Percentiles rank a stretch among this genome's conserved stretches.
phyloP scores from a whole-genome alignment of 495 filamentous ascomycete species.

The Xylaria venustula region DNA sequence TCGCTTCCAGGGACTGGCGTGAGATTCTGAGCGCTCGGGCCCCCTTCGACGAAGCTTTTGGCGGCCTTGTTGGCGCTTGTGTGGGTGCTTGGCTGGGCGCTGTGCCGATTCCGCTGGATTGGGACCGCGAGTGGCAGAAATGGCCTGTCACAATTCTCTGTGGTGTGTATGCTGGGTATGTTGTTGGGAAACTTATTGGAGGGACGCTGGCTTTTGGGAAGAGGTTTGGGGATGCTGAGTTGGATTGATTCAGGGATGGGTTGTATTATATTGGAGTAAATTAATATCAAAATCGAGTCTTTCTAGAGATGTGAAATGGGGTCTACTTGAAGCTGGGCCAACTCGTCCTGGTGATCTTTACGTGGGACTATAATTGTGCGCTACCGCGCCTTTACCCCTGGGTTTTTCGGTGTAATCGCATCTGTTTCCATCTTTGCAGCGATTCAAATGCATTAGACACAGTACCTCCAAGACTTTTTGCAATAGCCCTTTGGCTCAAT shows the following conservation, averaged over 20 bases:
- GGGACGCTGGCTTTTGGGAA: conserved; percentile 40
- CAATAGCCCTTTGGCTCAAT: too few relatives aligned
- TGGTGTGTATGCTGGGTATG: conserved; percentile 42
- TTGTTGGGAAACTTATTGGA: conserved; percentile 35
- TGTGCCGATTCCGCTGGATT: conserved; percentile 93
- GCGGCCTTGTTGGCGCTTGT: conserved; percentile 62
- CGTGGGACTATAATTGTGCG: too few relatives aligned
- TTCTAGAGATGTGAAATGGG: background rate
- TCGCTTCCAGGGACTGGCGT: conserved; percentile 69
- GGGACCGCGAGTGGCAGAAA: conserved; percentile 94
- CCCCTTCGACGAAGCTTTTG: conserved; percentile 67
- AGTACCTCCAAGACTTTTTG: too few relatives aligned
- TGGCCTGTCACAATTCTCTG: conserved; percentile 84
- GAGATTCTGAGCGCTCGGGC: conserved; percentile 58
- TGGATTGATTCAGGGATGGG: background rate
- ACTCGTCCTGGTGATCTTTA: too few relatives aligned
- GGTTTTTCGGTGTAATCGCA: too few relatives aligned
- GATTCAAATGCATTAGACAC: too few relatives aligned
- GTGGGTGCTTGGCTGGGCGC: conserved; percentile 74
- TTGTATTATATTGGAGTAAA: background rate
- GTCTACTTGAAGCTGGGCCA: too few relatives aligned
- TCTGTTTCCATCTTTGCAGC: too few relatives aligned
- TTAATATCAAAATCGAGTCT: background rate
- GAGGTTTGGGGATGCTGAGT: conserved; percentile 26
- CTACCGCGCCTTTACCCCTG: too few relatives aligned